Base-by-base conservation (phyloP, 768 basidiomycete genomes). In the Lentinus tigrinus region DNA sequence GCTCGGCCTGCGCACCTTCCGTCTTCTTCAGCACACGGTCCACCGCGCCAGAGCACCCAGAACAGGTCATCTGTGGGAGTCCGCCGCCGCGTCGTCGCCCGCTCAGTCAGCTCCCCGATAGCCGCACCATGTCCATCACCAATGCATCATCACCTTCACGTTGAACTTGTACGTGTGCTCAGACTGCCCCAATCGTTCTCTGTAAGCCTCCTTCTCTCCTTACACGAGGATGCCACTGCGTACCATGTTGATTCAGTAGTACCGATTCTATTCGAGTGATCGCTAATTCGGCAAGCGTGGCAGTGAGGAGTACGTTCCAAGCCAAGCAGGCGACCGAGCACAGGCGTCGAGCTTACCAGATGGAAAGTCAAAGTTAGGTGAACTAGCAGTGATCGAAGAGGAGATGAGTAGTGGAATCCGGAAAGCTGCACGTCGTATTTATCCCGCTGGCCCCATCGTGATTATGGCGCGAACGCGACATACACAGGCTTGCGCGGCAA, bases 31-130 rank as follows among this genome's bases (percentile, higher is more conserved):
- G 78, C 14, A 85, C 93, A 27, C 90, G 84, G 26, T 75, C 78
- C 52, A 96, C 80, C 13, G 93, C 93, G 16, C 88, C 87, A 28
- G 92, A 93, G 76, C 93, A 96, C 26, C 93, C 93, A 27, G 72
- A 68, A 76, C 93, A 96, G 38, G 89, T 84, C 92, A 95, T 95
- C 92, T 93, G 56, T 31, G 31, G 31, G 31, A 31, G 31, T 7
- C 31, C 31, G 31, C 44, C 27, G 19, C 17, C 40, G 21, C 8
- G 40, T 47, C 31, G 26, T 7, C 9, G 8, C n/a, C 23, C 13
- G 10, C 28, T 59, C 40, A 26, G 49, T 64, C 47, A 63, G 37
- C 40, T 19, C 23, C 27, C 31, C 51, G 52, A 28, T 38, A 60
- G 37, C 48, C 47, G 26, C 8, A 31, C 24, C 26, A 9, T 13